Percentiles rank a stretch among this genome's conserved stretches.
phyloP scores from a whole-genome alignment of 2,329 filamentous ascomycete genomes.

The Helicocarpus griseus region DNA sequence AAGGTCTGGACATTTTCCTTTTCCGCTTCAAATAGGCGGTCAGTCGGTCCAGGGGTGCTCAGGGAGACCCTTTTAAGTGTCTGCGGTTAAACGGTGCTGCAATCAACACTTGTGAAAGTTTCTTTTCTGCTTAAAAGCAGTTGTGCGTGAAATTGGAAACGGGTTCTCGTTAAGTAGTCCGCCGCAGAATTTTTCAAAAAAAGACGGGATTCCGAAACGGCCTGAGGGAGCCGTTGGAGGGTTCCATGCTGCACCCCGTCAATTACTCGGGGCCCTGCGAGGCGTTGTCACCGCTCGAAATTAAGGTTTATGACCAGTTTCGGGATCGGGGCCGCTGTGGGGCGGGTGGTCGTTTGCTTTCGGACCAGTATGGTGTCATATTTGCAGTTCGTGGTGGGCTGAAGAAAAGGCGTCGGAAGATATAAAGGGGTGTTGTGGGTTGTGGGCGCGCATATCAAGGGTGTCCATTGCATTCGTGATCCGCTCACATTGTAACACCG shows the following conservation, averaged over 20 bases:
- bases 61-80: too few species aligned
- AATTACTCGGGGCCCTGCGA: slow-evolving; percentile 5
- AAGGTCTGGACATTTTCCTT: slow-evolving; percentile 25
- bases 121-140: slow-evolving; percentile 28
- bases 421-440: slow-evolving; percentile 20
- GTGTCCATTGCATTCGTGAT: slow-evolving; percentile 18
- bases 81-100: slow-evolving; percentile 19
- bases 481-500: slow-evolving; percentile 20
- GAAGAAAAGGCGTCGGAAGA: slow-evolving; percentile 20
- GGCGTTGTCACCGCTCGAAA: slow-evolving; percentile 13
- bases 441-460: slow-evolving; percentile 21
- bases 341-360: slow-evolving; percentile 24
- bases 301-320: too few species aligned
- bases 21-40: slow-evolving; percentile 24
- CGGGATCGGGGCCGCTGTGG: slow-evolving; percentile 19
- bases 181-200: too few species aligned
- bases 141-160: slow-evolving; percentile 9
- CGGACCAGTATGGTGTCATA: slow-evolving; percentile 21
- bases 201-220: too few species aligned
- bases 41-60: slow-evolving; percentile 16
- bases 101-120: slow-evolving; percentile 24
- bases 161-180: slow-evolving; percentile 20
- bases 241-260: slow-evolving; percentile 18
- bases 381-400: slow-evolving; percentile 24
- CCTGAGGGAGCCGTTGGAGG: too few species aligned